Conservation (phyloP, 148 eudicot species). For the Nepenthes mirabilis region DNA sequence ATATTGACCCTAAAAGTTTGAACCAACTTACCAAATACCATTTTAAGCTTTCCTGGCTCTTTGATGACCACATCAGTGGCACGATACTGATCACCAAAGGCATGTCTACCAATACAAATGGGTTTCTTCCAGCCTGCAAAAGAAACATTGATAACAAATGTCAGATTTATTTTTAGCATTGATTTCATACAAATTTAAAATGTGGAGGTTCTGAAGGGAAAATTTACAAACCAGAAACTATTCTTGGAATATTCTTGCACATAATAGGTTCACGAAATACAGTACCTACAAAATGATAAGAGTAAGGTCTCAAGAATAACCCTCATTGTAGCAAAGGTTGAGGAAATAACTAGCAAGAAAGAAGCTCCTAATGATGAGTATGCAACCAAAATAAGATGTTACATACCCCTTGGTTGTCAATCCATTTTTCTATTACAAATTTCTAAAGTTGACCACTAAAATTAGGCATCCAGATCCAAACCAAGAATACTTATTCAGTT, state of each 20-base stretch:
- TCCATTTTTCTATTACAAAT: too few relatives aligned
- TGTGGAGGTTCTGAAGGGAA: not conserved
- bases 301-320: too few relatives aligned
- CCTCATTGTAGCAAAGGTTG: too few relatives aligned
- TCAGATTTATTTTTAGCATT: not conserved
- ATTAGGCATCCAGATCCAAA: too few relatives aligned
- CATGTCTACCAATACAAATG: slow-evolving; percentile 71
- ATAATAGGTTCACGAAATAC: slow-evolving; percentile 71
- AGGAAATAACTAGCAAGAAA: too few relatives aligned
- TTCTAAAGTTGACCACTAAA: too few relatives aligned
- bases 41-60: slow-evolving; percentile 70
- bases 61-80: slow-evolving; percentile 49
- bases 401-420: too few relatives aligned
- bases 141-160: slow-evolving; percentile 1
- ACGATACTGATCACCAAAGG: slow-evolving; percentile 78
- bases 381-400: too few relatives aligned
- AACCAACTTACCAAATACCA: slow-evolving; percentile 51
- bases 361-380: too few relatives aligned
- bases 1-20: not conserved
- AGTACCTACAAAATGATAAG: slow-evolving; percentile 26
- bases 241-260: slow-evolving; percentile 59
- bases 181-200: not conserved
- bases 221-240: slow-evolving; percentile 40
- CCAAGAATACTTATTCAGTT: too few relatives aligned
- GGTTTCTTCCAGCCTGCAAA: slow-evolving; percentile 60